Conservation (phyloP, 441 rosid genomes). For the Erysimum cheiri region DNA sequence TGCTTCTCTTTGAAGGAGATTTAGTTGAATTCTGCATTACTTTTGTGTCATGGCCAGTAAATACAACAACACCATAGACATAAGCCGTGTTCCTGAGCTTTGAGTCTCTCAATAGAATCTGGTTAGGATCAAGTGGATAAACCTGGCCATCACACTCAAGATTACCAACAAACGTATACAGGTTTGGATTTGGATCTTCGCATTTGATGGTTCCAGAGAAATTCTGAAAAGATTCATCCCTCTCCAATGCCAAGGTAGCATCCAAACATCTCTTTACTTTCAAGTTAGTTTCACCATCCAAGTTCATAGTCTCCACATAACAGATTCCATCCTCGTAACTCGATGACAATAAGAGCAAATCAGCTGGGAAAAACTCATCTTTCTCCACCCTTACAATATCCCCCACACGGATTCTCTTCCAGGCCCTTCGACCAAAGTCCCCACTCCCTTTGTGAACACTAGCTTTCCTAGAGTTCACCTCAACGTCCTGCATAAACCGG, state of each 20-base stretch:
- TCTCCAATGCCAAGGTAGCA: conserved; percentile 52
- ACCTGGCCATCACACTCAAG: conserved; percentile 55
- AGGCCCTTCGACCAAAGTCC: conserved; percentile 50
- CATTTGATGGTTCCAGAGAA: conserved; percentile 58
- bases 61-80: conserved; percentile 70
- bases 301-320: conserved; percentile 87
- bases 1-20: conserved; percentile 75
- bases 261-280: conserved; percentile 69
- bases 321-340: conserved; percentile 81
- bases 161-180: conserved; percentile 76
- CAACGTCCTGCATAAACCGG: conserved; percentile 61
- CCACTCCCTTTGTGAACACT: conserved; percentile 60
- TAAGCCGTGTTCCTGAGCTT: conserved; percentile 76
- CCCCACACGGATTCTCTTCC: conserved; percentile 70
- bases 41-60: conserved; percentile 77
- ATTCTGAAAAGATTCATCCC: conserved; percentile 48
- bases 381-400: conserved; percentile 69
- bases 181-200: conserved; percentile 79
- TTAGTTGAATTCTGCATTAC: conserved; percentile 66
- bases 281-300: conserved; percentile 82
- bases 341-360: conserved; percentile 69
- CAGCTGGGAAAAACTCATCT: conserved; percentile 70
- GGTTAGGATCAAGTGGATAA: conserved; percentile 62
- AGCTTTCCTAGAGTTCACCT: conserved; percentile 55
- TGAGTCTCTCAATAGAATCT: conserved; percentile 74